These are phyloP conservation scores for Trichoderma atroviride DNA, from an alignment of 2,329 filamentous ascomycete species.

Conservation along the genomic window DNA sequence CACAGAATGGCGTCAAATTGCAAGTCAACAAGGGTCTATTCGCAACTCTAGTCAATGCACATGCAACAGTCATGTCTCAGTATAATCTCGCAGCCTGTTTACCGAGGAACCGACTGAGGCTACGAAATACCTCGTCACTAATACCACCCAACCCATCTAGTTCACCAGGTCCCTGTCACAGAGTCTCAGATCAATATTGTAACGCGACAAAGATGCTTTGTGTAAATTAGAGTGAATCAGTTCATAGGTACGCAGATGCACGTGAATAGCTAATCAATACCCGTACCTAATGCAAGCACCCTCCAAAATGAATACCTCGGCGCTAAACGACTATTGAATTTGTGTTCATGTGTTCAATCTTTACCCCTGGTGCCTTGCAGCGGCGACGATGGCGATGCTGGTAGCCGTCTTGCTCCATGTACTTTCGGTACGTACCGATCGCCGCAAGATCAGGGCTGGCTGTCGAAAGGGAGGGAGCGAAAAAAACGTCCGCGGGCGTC, in stretches of 20 bases:
- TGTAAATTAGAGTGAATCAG: slow-evolving; percentile 11
- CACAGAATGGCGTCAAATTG: background rate
- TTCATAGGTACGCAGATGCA: background rate
- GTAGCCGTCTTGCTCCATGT: background rate
- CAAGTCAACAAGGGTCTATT: background rate
- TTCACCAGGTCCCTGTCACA: background rate
- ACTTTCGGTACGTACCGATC: slow-evolving; percentile 1
- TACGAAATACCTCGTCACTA: background rate
- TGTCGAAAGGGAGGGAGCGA: background rate
- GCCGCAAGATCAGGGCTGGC: background rate
- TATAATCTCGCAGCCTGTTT: background rate
- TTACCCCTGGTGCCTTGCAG: slow-evolving; percentile 10
- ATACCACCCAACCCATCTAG: background rate
- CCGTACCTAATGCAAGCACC: background rate
- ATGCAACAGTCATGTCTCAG: background rate
- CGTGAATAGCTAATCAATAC: background rate
- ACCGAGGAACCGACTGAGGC: background rate
- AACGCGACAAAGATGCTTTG: slow-evolving; percentile 12
- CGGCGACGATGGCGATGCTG: background rate
- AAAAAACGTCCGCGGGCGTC: background rate
- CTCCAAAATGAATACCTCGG: background rate
- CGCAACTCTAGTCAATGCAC: background rate
- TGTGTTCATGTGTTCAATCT: background rate
- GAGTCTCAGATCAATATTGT: slow-evolving; percentile 17
- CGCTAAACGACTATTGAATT: background rate